These are phyloP conservation scores for Hyparrhenia diplandra DNA, from an alignment of 176 grass and related monocot species.

Conservation along the genomic window DNA sequence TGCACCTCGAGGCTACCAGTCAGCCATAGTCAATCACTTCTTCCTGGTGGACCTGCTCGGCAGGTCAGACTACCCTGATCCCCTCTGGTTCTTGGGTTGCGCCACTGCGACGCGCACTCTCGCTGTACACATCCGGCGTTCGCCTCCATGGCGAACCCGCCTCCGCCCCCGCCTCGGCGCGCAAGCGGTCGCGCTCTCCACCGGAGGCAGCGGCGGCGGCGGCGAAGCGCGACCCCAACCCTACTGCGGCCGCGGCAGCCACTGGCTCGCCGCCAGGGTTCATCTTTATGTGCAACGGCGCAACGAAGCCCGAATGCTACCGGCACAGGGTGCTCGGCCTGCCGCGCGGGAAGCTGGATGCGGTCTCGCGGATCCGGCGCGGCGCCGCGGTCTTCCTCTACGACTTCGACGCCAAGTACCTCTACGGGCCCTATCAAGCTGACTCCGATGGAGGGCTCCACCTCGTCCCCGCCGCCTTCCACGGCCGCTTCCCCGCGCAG, in stretches of 20 bases:
- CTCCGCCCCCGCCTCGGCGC: not conserved
- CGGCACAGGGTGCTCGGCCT: conserved; percentile 56
- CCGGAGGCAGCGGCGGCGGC: not conserved
- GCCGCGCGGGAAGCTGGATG: conserved; percentile 48
- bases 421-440: conserved; percentile 74
- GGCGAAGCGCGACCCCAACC: not conserved
- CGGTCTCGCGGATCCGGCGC: conserved; percentile 58
- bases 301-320: conserved; percentile 75
- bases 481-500: conserved; percentile 70
- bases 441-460: conserved; percentile 42
- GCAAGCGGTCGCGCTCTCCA: conserved; percentile 6
- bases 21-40: no score
- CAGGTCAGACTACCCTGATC: no score
- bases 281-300: conserved; percentile 80
- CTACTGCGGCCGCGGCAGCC: not conserved
- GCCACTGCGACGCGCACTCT: no score
- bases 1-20: no score
- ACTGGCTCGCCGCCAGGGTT: conserved; percentile 35
- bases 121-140: not conserved
- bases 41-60: no score
- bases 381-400: conserved; percentile 82
- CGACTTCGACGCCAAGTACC: conserved; percentile 63
- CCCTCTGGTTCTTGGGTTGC: no score
- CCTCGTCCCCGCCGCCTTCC: conserved; percentile 59
- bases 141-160: conserved; percentile 17